Evolutionary conservation across 768 basidiomycete genomes (phyloP).

Genomic region (Hygrophorus pudorinus): DNA sequence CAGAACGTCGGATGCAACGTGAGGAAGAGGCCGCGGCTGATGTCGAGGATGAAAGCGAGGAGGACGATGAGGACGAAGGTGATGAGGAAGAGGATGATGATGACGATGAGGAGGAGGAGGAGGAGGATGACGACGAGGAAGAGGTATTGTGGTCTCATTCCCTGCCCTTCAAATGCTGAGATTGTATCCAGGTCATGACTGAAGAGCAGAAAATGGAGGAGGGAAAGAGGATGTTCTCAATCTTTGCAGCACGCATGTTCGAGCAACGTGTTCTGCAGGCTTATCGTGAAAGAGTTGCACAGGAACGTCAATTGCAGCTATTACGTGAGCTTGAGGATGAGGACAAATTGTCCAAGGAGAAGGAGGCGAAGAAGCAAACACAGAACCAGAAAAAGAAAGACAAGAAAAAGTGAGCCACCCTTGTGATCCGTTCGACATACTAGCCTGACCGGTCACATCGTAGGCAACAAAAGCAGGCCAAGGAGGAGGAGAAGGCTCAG

Average conservation of each 20-base stretch:
- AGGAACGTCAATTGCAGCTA: constrained; percentile 88
- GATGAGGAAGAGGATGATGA: constrained; percentile 39
- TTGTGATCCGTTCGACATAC: constrained; percentile 6
- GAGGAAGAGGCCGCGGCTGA: constrained; percentile 54
- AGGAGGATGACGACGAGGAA: constrained; percentile 50
- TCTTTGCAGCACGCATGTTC: constrained; percentile 99
- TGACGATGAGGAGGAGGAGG: constrained; percentile 52
- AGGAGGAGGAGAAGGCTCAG: constrained; percentile 83
- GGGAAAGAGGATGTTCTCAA: constrained; percentile 98
- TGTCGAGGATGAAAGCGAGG: constrained; percentile 39
- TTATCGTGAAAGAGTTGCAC: constrained; percentile 93
- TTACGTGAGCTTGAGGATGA: constrained; percentile 94
- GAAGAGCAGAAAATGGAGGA: constrained; percentile 99
- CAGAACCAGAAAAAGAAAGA: constrained; percentile 99
- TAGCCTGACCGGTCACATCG: constrained; percentile 5
- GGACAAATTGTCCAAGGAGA: constrained; percentile 76
- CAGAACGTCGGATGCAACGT: constrained; percentile 85
- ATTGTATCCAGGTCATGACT: constrained; percentile 54
- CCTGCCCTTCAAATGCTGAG: constrained; percentile 10
- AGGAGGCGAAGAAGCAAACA: constrained; percentile 87
- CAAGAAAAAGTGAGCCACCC: constrained; percentile 59
- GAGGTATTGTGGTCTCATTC: constrained; percentile 19
- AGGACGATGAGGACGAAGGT: constrained; percentile 29
- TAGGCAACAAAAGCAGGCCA: constrained; percentile 86
- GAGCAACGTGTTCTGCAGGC: constrained; percentile 96